Evolutionary conservation across 352 stramenopile species (phyloP).

Genomic region (Phytophthora pisi): DNA sequence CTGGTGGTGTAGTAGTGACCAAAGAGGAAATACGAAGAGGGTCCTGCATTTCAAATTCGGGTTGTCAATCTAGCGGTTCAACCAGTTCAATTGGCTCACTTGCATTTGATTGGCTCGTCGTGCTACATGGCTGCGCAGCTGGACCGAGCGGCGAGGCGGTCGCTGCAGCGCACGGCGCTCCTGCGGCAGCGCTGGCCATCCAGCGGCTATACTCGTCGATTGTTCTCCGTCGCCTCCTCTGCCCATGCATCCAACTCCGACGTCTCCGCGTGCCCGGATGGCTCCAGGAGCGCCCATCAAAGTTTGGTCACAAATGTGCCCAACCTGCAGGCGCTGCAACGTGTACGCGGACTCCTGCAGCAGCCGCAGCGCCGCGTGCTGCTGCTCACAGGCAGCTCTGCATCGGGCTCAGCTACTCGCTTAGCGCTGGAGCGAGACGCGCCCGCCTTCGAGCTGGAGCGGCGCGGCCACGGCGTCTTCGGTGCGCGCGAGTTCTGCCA

Average conservation of each 20-base stretch:
- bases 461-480: conserved; percentile 63
- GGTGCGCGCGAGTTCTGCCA: conserved; percentile 68
- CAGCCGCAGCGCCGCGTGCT: conserved; percentile 41
- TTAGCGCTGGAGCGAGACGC: conserved; percentile 30
- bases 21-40: no score
- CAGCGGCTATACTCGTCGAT: background rate
- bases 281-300: conserved; percentile 35
- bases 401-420: conserved; percentile 31
- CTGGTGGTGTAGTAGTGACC: no score
- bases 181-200: conserved; percentile 12
- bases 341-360: conserved; percentile 41
- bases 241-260: conserved; percentile 7
- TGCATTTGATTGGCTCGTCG: conserved; percentile 2
- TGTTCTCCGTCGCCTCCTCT: conserved; percentile 28
- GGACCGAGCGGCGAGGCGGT: conserved; percentile 12
- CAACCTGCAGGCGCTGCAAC: conserved; percentile 37
- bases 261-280: conserved; percentile 10
- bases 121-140: conserved; percentile 31
- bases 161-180: conserved; percentile 13
- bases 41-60: no score
- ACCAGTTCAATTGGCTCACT: background rate
- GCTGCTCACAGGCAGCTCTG: conserved; percentile 38
- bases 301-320: conserved; percentile 38
- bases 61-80: background rate
- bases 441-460: conserved; percentile 72